Evolutionary conservation across 768 basidiomycete species (phyloP).

Genomic region (Boletus rex-veris): DNA sequence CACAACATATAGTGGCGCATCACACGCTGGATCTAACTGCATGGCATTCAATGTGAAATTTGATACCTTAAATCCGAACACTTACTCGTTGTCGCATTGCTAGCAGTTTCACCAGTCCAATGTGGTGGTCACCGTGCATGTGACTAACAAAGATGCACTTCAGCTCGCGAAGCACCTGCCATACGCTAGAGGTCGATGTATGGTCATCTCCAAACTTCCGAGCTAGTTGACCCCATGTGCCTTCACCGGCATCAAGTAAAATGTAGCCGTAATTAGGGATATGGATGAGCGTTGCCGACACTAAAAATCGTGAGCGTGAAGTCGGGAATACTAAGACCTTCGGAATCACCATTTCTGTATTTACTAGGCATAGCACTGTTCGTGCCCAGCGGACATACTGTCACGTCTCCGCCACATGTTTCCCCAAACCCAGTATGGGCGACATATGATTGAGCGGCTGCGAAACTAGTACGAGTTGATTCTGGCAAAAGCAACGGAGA

Average conservation of each 20-base stretch:
- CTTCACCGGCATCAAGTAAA: conserved; percentile 89
- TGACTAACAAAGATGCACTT: conserved; percentile 87
- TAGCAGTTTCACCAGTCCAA: conserved; percentile 74
- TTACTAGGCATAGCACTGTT: conserved; percentile 82
- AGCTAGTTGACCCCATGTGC: conserved; percentile 85
- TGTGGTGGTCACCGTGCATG: conserved; percentile 90
- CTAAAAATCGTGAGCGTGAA: conserved; percentile 33
- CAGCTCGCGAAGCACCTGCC: conserved; percentile 62
- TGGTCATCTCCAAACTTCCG: conserved; percentile 65
- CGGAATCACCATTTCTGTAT: conserved; percentile 74
- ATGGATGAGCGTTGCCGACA: conserved; percentile 71
- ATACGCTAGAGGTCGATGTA: conserved; percentile 38
- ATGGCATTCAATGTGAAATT: neutral
- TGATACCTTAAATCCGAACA: neutral
- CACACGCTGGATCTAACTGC: conserved; percentile 62
- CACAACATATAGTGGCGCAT: conserved; percentile 69
- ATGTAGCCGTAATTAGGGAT: conserved; percentile 72
- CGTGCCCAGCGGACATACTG: conserved; percentile 79
- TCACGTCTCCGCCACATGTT: conserved; percentile 58
- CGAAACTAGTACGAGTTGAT: conserved; percentile 38
- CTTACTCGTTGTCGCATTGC: conserved; percentile 63
- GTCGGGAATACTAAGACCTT: neutral
- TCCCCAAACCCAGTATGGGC: neutral
- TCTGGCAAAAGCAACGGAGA: conserved; percentile 21
- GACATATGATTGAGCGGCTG: conserved; percentile 29